A percentile compares a stretch with the other conserved stretches of the same genome.
These are phyloP conservation scores for Periconia digitata DNA, from an alignment of 2,329 filamentous ascomycete genomes.

Conservation along the genomic window DNA sequence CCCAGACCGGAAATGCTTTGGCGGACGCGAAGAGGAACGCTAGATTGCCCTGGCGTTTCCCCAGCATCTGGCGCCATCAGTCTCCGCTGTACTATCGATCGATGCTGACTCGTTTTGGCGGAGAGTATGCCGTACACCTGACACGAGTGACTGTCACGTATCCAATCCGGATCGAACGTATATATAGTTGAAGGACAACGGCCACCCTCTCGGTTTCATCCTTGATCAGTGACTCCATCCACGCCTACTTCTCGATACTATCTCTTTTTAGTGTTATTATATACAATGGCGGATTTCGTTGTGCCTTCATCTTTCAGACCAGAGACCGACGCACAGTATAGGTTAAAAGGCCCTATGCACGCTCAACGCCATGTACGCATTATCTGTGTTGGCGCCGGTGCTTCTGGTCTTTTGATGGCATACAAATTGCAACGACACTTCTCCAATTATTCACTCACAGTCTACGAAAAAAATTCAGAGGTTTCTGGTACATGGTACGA, in stretches of 20 bases:
- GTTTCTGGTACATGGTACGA: slow-evolving; percentile 57
- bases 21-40: slow-evolving; percentile 7
- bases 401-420: slow-evolving; percentile 51
- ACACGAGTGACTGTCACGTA: neutral
- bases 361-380: slow-evolving; percentile 39
- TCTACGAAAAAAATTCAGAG: slow-evolving; percentile 54
- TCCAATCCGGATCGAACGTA: too few relatives aligned
- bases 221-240: neutral
- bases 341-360: slow-evolving; percentile 36
- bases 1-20: slow-evolving; percentile 18
- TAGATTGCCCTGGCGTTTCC: neutral
- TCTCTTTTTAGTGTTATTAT: neutral
- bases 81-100: slow-evolving; percentile 2
- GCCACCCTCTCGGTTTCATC: neutral
- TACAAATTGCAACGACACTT: slow-evolving; percentile 53
- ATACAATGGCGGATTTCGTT: slow-evolving; percentile 31
- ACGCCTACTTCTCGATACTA: too few relatives aligned
- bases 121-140: neutral
- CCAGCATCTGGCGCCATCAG: slow-evolving; percentile 9
- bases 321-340: slow-evolving; percentile 28
- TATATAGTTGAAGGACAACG: neutral
- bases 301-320: slow-evolving; percentile 24
- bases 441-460: slow-evolving; percentile 42
- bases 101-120: slow-evolving; percentile 11
- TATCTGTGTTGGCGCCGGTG: slow-evolving; percentile 53